phyloP scores from a whole-genome alignment of 2,329 filamentous ascomycete species.

The Huntiella savannae region DNA sequence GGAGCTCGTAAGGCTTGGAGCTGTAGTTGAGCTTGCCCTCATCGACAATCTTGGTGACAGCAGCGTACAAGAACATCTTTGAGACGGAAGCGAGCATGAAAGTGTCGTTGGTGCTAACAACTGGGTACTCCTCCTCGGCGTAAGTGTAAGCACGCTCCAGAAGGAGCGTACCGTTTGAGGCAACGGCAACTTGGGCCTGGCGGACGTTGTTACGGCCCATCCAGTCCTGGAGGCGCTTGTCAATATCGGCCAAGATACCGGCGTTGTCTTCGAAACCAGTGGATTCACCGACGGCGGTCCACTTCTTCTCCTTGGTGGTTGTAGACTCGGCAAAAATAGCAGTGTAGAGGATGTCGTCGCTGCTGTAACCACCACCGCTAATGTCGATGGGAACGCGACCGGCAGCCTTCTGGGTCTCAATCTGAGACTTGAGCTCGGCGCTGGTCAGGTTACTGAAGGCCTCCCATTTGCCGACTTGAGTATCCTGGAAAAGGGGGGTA shows the following conservation, averaged over 20 bases:
- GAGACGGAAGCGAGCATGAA: conserved; percentile 13
- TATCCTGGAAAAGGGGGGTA: conserved; percentile 11
- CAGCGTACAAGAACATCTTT: conserved; percentile 13
- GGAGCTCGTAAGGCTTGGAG: conserved; percentile 6
- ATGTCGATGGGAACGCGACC: conserved; percentile 12
- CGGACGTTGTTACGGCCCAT: conserved; percentile 12
- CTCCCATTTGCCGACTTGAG: conserved; percentile 11
- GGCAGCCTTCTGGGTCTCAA: conserved; percentile 5
- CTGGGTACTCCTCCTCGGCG: conserved; percentile 11
- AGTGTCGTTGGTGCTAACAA: conserved; percentile 8
- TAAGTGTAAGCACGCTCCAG: conserved; percentile 12
- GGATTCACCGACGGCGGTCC: conserved; percentile 3
- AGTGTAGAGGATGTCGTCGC: conserved; percentile 5
- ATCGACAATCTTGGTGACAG: conserved; percentile 10
- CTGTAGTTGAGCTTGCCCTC: conserved; percentile 8
- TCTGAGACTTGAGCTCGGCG: conserved; percentile 4
- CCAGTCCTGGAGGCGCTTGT: conserved; percentile 7
- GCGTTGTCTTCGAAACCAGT: conserved; percentile 6
- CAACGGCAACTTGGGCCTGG: conserved; percentile 12
- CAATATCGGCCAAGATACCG: not conserved
- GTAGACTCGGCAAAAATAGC: conserved; percentile 12
- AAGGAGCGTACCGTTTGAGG: conserved; percentile 7
- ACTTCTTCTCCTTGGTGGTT: conserved; percentile 4
- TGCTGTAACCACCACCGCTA: conserved; percentile 9
- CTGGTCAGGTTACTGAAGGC: conserved; percentile 6